Evolutionary conservation across 2,329 filamentous ascomycete genomes (phyloP).

Genomic region (Xylariaceae sp.): DNA sequence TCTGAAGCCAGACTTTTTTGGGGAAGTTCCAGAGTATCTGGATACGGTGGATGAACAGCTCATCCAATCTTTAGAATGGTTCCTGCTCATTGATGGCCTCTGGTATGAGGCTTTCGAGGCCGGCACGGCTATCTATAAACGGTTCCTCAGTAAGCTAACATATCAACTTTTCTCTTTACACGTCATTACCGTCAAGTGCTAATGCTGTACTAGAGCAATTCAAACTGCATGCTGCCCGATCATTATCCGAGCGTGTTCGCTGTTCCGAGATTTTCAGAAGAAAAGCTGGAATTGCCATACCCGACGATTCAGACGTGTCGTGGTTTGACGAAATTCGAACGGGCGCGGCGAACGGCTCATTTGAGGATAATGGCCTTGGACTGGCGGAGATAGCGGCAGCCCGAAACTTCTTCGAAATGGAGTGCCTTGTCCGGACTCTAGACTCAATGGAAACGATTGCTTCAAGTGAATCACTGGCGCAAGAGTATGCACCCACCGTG

Average conservation of each 20-base stretch:
- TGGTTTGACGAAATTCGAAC: slow-evolving; percentile 37
- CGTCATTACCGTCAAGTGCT: slow-evolving; percentile 7
- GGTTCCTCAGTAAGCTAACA: slow-evolving; percentile 75
- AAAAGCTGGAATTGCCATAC: slow-evolving; percentile 37
- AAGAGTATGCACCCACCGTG: slow-evolving; percentile 49
- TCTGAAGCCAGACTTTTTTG: slow-evolving; percentile 73
- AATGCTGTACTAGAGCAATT: slow-evolving; percentile 45
- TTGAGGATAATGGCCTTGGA: slow-evolving; percentile 42
- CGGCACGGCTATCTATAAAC: slow-evolving; percentile 75
- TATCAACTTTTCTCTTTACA: neutral
- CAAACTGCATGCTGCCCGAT: slow-evolving; percentile 58
- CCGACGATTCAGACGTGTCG: slow-evolving; percentile 38
- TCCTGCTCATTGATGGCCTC: slow-evolving; percentile 71
- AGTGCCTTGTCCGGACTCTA: slow-evolving; percentile 66
- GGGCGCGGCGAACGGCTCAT: slow-evolving; percentile 24
- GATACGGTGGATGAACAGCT: slow-evolving; percentile 68
- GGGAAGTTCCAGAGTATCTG: slow-evolving; percentile 57
- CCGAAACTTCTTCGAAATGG: slow-evolving; percentile 68
- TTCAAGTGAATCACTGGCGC: slow-evolving; percentile 53
- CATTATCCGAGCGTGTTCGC: slow-evolving; percentile 53
- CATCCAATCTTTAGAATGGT: slow-evolving; percentile 84
- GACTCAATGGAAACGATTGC: slow-evolving; percentile 70
- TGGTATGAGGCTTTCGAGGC: slow-evolving; percentile 72
- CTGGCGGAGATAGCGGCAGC: slow-evolving; percentile 53
- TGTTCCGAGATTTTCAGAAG: slow-evolving; percentile 51